Evolutionary conservation across 345 rosid genomes (phyloP).

Genomic region (Mercurialis annua): DNA sequence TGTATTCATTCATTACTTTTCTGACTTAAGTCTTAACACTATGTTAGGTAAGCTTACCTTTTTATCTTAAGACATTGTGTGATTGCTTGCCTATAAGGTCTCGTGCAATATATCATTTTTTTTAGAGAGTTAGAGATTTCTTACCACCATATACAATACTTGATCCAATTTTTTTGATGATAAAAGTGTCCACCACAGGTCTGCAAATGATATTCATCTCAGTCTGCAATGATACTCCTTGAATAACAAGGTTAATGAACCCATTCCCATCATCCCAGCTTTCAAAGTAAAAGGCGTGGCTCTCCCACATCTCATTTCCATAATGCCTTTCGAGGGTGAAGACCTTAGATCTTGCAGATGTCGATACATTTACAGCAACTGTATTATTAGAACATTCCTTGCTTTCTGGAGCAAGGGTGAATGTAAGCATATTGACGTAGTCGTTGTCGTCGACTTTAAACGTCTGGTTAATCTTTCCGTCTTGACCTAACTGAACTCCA

Average conservation of each 20-base stretch:
- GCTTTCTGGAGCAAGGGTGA: background rate
- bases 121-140: too few relatives aligned
- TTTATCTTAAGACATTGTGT: too few relatives aligned
- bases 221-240: background rate
- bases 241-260: background rate
- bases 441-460: background rate
- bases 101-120: too few relatives aligned
- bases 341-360: background rate
- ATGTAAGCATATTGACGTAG: background rate
- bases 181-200: background rate
- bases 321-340: background rate
- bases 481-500: background rate
- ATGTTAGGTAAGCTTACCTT: too few relatives aligned
- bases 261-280: constrained; percentile 2
- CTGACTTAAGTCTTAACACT: too few relatives aligned
- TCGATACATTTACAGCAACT: background rate
- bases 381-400: background rate
- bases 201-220: background rate
- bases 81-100: too few relatives aligned
- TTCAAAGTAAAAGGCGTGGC: background rate
- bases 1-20: too few relatives aligned
- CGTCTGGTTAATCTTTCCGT: background rate
- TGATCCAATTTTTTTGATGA: too few relatives aligned
- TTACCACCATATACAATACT: too few relatives aligned
- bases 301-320: background rate